Evolutionary conservation across 805 yeast genomes (phyloP), one percentile per base, ranked within the genome.

Genomic region (Crinitomyces ghanaensis): DNA sequence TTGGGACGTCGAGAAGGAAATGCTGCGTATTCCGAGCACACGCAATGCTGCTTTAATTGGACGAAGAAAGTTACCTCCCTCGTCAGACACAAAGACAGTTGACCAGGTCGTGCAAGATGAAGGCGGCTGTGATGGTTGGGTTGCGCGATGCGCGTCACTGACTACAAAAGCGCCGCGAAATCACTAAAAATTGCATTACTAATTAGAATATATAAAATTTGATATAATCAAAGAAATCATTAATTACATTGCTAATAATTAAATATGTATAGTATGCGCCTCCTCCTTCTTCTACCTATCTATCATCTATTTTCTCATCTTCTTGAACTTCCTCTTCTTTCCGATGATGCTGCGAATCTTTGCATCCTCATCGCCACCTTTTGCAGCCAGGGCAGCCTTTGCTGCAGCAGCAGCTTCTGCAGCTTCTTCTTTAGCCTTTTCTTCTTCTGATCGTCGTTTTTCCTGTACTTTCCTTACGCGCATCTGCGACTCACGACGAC

Each of bases 91-190:
- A 56, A 45, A 62, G 31, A 29, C 44, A 56, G 38, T 78, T 1
- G 66, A 70, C 43, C 82, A 80, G 31, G 64, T 82, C 1, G 49
- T 88, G 13, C 67, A 71, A 4, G 61, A 70, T 46, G 93, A 83
- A 51, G 95, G 95, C 7, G 95, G 95, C 9, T 86, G 91, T 1
- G 83, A 77, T 38, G 82, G 86, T 1, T 86, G 95, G 94, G 78
- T 83, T 4, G 86, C 78, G 45, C 76, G 78, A 45, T 69, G 85
- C 2, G 70, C 82, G 74, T 65, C 72, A 1, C 60, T 85, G 48
- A 72, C 75, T 68, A 71, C 72, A 42, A 70, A 70, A 42, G 66
- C 73, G 6, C 93, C 93, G 4, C 63, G 93, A 54, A 68, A 69
- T 41, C 95, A 84, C 56, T 79, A 50, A 52, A 17, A 17, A 19